phyloP scores from a whole-genome alignment of 2,329 filamentous ascomycete genomes.

The Claviceps cyperi region DNA sequence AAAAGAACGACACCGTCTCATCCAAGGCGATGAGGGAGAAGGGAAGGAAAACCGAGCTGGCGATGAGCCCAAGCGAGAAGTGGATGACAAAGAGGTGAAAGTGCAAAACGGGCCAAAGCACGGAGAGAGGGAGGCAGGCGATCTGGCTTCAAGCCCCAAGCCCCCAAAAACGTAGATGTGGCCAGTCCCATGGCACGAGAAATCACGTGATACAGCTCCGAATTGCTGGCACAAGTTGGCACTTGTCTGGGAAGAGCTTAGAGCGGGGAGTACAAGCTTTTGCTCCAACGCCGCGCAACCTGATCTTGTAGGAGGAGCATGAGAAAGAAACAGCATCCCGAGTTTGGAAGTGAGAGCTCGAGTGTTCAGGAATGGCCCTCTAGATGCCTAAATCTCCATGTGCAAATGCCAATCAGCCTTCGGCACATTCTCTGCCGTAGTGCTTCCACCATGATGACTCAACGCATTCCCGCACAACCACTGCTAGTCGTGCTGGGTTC shows the following conservation, averaged over 20 bases:
- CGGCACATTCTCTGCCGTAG: constrained; percentile 15
- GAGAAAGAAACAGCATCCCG: not conserved
- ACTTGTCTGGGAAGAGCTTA: not conserved
- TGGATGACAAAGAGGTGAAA: constrained; percentile 15
- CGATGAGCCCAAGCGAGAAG: constrained; percentile 20
- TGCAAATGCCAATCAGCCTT: constrained; percentile 15
- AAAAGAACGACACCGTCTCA: constrained; percentile 26
- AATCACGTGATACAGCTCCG: constrained; percentile 8
- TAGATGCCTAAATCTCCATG: constrained; percentile 4
- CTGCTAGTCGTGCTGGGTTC: constrained; percentile 75
- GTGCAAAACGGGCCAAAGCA: constrained; percentile 14
- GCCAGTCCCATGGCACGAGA: constrained; percentile 23
- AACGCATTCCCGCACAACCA: constrained; percentile 34
- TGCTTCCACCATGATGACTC: constrained; percentile 25
- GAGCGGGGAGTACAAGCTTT: not conserved
- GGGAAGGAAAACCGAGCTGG: constrained; percentile 20
- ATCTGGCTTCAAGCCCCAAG: constrained; percentile 26
- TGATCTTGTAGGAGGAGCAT: no score
- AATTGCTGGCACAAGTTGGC: not conserved
- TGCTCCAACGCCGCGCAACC: not conserved
- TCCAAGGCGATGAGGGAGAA: constrained; percentile 22
- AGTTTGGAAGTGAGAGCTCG: not conserved
- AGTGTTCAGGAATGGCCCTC: not conserved
- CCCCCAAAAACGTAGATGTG: constrained; percentile 27
- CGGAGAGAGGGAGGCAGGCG: constrained; percentile 23